A percentile compares a stretch with the other conserved stretches of the same genome.
Evolutionary conservation across 768 basidiomycete species (phyloP).

Genomic region (Xanthoconium stramineum): DNA sequence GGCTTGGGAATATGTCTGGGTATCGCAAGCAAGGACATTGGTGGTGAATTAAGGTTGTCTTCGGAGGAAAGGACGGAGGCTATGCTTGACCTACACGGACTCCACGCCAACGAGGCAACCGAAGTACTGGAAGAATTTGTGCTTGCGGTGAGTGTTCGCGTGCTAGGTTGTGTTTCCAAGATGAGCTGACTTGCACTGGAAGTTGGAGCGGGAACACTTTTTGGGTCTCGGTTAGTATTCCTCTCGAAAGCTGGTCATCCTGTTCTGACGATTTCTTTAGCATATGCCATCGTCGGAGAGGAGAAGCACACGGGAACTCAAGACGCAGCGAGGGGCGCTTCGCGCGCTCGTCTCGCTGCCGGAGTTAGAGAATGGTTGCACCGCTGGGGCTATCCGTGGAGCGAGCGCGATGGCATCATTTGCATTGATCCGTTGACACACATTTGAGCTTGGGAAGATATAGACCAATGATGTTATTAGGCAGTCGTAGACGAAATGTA

Average conservation of each 20-base stretch:
- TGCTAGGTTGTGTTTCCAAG: not conserved
- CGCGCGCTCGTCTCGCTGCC: constrained; percentile 76
- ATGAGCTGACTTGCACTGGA: constrained; percentile 15
- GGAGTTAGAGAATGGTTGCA: constrained; percentile 90
- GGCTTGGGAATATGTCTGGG: constrained; percentile 87
- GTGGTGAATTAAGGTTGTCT: constrained; percentile 54
- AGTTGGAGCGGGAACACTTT: constrained; percentile 88
- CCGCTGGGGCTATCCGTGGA: constrained; percentile 96
- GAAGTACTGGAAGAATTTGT: constrained; percentile 90
- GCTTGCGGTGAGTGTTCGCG: constrained; percentile 61
- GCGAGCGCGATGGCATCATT: constrained; percentile 84
- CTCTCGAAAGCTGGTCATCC: not conserved
- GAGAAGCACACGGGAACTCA: constrained; percentile 96
- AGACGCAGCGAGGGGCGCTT: constrained; percentile 75
- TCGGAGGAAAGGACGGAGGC: constrained; percentile 89
- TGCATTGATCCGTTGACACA: constrained; percentile 88
- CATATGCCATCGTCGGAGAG: constrained; percentile 90
- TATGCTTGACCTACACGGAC: constrained; percentile 86
- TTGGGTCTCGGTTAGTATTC: constrained; percentile 70
- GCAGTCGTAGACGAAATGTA: constrained; percentile 3
- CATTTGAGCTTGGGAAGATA: constrained; percentile 25
- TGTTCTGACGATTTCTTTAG: constrained; percentile 36
- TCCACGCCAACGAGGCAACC: constrained; percentile 91
- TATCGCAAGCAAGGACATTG: constrained; percentile 59
- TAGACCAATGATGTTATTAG: constrained; percentile 7